These are phyloP conservation scores for Elasticomyces elasticus DNA, from an alignment of 495 filamentous ascomycete species.

Conservation along the genomic window DNA sequence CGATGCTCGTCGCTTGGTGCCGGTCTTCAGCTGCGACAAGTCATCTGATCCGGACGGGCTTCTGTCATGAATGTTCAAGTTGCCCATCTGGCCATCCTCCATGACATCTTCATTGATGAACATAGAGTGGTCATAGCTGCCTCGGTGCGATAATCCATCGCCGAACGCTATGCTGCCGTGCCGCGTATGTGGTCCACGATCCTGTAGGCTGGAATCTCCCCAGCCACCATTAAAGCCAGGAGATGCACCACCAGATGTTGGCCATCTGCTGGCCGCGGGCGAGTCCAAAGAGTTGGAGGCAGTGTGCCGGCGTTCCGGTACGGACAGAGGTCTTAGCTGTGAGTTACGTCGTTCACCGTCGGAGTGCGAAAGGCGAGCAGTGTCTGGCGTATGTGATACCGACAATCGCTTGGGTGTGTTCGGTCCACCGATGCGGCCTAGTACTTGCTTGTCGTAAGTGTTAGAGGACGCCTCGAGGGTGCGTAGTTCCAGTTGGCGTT, in stretches of 20 bases:
- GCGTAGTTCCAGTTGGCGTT: slow-evolving; percentile 46
- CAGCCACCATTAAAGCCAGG: slow-evolving; percentile 27
- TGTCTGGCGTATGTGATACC: slow-evolving; percentile 21
- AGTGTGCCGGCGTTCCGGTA: slow-evolving; percentile 28
- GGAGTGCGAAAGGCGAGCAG: slow-evolving; percentile 5
- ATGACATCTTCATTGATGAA: slow-evolving; percentile 54
- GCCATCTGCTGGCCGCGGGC: slow-evolving; percentile 26
- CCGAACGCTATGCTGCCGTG: slow-evolving; percentile 23
- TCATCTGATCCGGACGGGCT: slow-evolving; percentile 37
- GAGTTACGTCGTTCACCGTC: slow-evolving; percentile 24
- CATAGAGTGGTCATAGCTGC: slow-evolving; percentile 53
- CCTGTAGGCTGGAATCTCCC: slow-evolving; percentile 4
- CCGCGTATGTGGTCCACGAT: slow-evolving; percentile 17
- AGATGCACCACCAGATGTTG: slow-evolving; percentile 27
- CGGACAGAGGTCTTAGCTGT: slow-evolving; percentile 27
- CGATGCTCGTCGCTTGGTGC: slow-evolving; percentile 71
- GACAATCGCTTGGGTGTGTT: slow-evolving; percentile 44
- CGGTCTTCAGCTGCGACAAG: slow-evolving; percentile 38
- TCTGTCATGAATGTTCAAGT: slow-evolving; percentile 34
- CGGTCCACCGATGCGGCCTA: slow-evolving; percentile 63
- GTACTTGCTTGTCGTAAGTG: slow-evolving; percentile 67
- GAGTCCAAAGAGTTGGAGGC: slow-evolving; percentile 23
- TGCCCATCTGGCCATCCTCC: slow-evolving; percentile 34
- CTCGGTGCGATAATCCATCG: slow-evolving; percentile 41
- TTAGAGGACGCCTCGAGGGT: slow-evolving; percentile 53